Evolutionary conservation across 192 early-diverging fungal genomes (phyloP).

Genomic region (Gonapodya prolifera): DNA sequence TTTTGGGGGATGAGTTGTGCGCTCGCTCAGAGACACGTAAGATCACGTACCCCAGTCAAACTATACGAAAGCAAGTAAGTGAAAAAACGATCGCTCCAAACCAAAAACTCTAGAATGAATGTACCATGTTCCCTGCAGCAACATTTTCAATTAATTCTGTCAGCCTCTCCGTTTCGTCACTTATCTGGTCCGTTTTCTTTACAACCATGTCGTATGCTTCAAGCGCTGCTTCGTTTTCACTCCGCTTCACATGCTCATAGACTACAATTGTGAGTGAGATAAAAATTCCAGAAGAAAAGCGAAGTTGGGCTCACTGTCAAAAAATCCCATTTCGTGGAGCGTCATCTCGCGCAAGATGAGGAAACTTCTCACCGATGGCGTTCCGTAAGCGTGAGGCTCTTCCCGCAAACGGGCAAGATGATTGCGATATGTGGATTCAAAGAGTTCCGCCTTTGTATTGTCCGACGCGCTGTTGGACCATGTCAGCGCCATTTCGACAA

Average conservation of each 20-base stretch:
- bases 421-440: slow-evolving; percentile 41
- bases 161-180: slow-evolving; percentile 17
- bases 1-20: background rate
- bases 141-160: slow-evolving; percentile 47
- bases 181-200: slow-evolving; percentile 27
- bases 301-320: slow-evolving; percentile 28
- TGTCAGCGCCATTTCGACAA: slow-evolving; percentile 46
- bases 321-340: slow-evolving; percentile 66
- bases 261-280: slow-evolving; percentile 15
- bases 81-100: background rate
- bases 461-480: slow-evolving; percentile 15
- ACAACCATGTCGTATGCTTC: slow-evolving; percentile 31
- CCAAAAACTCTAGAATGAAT: background rate
- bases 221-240: slow-evolving; percentile 52
- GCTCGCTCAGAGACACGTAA: slow-evolving; percentile 1
- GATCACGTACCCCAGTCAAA: slow-evolving; percentile 54
- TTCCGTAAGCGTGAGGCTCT: slow-evolving; percentile 62
- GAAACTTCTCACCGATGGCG: slow-evolving; percentile 53
- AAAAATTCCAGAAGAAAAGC: slow-evolving; percentile 1
- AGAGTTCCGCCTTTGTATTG: background rate
- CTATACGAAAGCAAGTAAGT: background rate
- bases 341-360: slow-evolving; percentile 70
- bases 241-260: slow-evolving; percentile 52
- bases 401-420: slow-evolving; percentile 49
- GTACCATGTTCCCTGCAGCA: slow-evolving; percentile 46